Percentiles rank a stretch among this genome's conserved stretches.
phyloP scores from a whole-genome alignment of 495 filamentous ascomycete species.

The Daldinia decipiens region DNA sequence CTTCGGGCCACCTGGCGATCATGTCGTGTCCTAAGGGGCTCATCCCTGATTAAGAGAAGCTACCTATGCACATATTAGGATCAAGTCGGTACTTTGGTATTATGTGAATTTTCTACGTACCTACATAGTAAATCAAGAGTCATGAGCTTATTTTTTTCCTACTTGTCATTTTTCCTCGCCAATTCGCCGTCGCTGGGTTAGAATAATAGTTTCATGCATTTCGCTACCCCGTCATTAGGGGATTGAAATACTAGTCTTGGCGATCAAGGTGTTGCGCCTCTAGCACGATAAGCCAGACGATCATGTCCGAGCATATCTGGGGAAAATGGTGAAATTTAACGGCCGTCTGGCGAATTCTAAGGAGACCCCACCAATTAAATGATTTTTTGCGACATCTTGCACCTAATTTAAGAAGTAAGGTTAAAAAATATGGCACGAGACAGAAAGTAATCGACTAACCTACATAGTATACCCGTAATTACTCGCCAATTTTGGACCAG shows the following conservation, averaged over 20 bases:
- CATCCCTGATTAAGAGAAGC: slow-evolving; percentile 29
- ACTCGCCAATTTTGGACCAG: background rate
- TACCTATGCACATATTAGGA: too few species aligned
- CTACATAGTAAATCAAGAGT: background rate
- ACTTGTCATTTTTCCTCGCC: background rate
- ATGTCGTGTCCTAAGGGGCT: slow-evolving; percentile 27
- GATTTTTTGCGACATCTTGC: slow-evolving; percentile 11
- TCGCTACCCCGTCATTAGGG: slow-evolving; percentile 18
- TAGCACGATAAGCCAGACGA: slow-evolving; percentile 33
- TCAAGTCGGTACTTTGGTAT: slow-evolving; percentile 10
- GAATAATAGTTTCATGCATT: slow-evolving; percentile 18
- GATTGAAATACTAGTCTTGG: slow-evolving; percentile 29
- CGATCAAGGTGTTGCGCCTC: slow-evolving; percentile 42
- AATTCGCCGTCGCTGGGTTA: slow-evolving; percentile 27
- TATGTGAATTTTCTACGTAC: background rate
- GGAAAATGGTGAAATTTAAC: slow-evolving; percentile 37
- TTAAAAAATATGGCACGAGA: background rate
- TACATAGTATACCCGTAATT: slow-evolving; percentile 1
- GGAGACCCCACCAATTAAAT: slow-evolving; percentile 17
- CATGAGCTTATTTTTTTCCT: background rate
- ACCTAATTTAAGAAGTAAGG: background rate
- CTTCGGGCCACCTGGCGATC: slow-evolving; percentile 31
- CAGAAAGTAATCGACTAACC: background rate
- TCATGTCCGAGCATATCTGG: slow-evolving; percentile 43
- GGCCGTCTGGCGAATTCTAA: slow-evolving; percentile 16